Conservation (phyloP, 345 rosid species). For the Citrus inodora region DNA sequence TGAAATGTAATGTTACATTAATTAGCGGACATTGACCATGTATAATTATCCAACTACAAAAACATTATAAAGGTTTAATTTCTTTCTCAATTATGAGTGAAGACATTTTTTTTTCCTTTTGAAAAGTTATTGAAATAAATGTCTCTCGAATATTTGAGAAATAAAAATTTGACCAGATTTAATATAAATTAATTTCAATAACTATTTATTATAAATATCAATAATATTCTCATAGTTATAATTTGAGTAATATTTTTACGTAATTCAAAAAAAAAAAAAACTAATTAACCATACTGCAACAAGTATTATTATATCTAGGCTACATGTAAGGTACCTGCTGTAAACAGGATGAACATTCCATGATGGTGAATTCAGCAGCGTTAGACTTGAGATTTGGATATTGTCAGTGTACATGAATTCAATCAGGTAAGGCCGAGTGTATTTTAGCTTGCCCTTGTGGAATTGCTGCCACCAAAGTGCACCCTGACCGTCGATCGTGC, state of each 20-base stretch:
- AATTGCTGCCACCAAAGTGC: slow-evolving; percentile 90
- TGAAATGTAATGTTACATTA: too few species aligned
- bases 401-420: slow-evolving; percentile 68
- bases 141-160: accelerated
- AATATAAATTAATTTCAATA: too few species aligned
- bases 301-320: neutral
- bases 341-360: slow-evolving; percentile 96
- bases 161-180: too few species aligned
- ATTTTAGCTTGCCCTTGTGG: slow-evolving; percentile 70
- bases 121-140: too few species aligned
- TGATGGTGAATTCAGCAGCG: slow-evolving; percentile 80
- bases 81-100: too few species aligned
- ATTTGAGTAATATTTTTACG: accelerated
- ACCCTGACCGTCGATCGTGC: slow-evolving; percentile 90
- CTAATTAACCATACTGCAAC: neutral
- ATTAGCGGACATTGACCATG: too few species aligned
- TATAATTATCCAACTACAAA: too few species aligned
- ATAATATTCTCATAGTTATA: too few species aligned
- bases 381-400: slow-evolving; percentile 78
- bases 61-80: accelerated
- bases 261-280: too few species aligned
- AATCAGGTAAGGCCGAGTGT: slow-evolving; percentile 83
- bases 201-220: too few species aligned
- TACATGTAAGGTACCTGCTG: slow-evolving; percentile 48
- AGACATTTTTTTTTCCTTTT: too few species aligned